Evolutionary conservation across 371 early-diverging fungal genomes (phyloP), one percentile per base, ranked within the genome.

Genomic region (Mortierella sp.): DNA sequence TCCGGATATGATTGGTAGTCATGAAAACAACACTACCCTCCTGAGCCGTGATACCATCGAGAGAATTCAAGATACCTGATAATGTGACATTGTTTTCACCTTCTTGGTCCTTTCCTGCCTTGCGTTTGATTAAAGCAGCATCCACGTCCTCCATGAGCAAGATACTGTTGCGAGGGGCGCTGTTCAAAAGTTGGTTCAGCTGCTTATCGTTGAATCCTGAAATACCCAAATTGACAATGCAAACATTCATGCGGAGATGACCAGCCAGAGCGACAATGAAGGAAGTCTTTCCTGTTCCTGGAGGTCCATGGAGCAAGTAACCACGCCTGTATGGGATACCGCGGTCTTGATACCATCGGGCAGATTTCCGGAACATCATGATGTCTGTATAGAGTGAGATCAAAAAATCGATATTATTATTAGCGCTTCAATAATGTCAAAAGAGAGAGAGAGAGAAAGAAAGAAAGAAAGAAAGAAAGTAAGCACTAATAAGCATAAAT

Each of bases 91-190:
- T 75, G 68, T 83, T 78, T 45, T 64, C 53, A 43, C 83, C 81
- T 5, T 36, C 50, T 59, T 79, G 75, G 6, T 67, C 70, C 58
- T 72, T 53, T 57, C 84, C 71, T 48, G 80, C 65, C 57, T 83
- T 63, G 47, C 87, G 77, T 58, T 74, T 74, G 38, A 84, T 74
- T 63, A 86, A 83, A 47, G 89, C 87, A 11, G 97, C 92, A 84
- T 96, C 97, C 9, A 96, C 89, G 80, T 96, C 97, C 78, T 96
- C 97, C 79, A 96, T 92, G 22, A 96, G 93, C 50, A 96, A 87
- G 57, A 96, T 93, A 40, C 91, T 86, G 74, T 94, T 94, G 13
- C 91, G 88, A 63, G 96, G 93, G 36, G 93, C 88, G 61, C 86
- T 87, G 50, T 91, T 87, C 79, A 96, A 89, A 43, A 90, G 87